Percentiles rank a stretch among this genome's conserved stretches.
phyloP scores from a whole-genome alignment of 441 rosid genomes.

The Erysimum cheiri region DNA sequence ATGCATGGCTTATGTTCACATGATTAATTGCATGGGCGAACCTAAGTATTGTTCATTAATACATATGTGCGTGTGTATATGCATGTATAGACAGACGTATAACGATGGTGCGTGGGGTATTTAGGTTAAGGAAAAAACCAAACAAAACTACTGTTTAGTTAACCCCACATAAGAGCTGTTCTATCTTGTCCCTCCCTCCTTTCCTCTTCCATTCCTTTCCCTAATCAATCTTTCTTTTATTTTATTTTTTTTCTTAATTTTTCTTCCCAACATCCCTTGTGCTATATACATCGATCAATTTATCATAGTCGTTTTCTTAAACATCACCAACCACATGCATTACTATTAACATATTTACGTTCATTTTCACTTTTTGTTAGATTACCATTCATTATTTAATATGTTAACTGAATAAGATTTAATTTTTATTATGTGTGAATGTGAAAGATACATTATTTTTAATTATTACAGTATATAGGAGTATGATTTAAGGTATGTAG shows the following conservation, averaged over 20 bases:
- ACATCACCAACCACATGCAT: constrained; percentile 19
- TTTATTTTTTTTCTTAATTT: constrained; percentile 1
- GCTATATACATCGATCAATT: constrained; percentile 21
- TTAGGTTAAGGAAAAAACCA: constrained; percentile 43
- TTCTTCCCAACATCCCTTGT: constrained; percentile 32
- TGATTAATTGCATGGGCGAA: too few species aligned
- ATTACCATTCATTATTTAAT: constrained; percentile 9
- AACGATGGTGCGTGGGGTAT: constrained; percentile 37
- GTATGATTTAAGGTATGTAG: not conserved
- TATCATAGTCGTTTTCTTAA: constrained; percentile 6
- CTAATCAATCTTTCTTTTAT: constrained; percentile 16
- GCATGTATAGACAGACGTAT: constrained; percentile 31
- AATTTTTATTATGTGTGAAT: not conserved
- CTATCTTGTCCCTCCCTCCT: constrained; percentile 36
- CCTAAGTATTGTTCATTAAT: too few species aligned
- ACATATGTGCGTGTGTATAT: constrained; percentile 10
- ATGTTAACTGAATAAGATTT: not conserved
- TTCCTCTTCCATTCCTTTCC: constrained; percentile 29
- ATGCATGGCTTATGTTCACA: constrained; percentile 25
- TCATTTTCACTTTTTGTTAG: constrained; percentile 8
- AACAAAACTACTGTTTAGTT: constrained; percentile 35
- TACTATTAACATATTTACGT: constrained; percentile 7
- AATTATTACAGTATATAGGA: not conserved
- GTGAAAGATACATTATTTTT: not conserved
- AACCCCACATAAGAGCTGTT: constrained; percentile 45